Evolutionary conservation across 176 grass and related monocot species (phyloP).

Genomic region (Dactylis glomerata): DNA sequence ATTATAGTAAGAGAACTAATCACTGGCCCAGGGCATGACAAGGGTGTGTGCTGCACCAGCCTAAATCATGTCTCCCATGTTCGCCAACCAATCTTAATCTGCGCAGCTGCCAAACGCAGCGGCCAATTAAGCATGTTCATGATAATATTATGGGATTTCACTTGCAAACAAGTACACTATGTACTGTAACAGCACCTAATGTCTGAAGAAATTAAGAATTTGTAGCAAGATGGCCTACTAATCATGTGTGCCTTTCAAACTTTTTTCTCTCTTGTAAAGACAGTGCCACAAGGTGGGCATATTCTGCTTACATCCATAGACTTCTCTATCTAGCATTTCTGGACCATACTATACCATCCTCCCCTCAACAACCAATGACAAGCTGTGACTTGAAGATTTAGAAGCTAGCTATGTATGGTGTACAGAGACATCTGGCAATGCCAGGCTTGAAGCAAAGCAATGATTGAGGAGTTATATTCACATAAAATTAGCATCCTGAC

Average conservation of each 20-base stretch:
- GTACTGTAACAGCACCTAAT: slow-evolving; percentile 18
- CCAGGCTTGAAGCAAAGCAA: slow-evolving; percentile 30
- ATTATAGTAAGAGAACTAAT: background rate
- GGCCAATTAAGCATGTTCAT: slow-evolving; percentile 37
- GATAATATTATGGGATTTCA: background rate
- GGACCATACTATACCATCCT: slow-evolving; percentile 21
- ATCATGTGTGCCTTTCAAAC: slow-evolving; percentile 28
- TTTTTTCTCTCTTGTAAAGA: slow-evolving; percentile 5
- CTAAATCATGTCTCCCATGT: slow-evolving; percentile 52
- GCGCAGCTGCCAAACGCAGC: slow-evolving; percentile 27
- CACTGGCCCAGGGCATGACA: slow-evolving; percentile 16
- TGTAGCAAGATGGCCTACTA: slow-evolving; percentile 6
- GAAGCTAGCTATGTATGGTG: background rate
- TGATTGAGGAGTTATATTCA: slow-evolving; percentile 65
- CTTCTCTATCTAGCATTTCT: slow-evolving; percentile 22
- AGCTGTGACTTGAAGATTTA: slow-evolving; percentile 34
- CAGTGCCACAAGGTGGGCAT: slow-evolving; percentile 24
- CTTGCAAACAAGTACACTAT: background rate
- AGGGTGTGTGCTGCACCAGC: slow-evolving; percentile 20
- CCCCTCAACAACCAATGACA: slow-evolving; percentile 22
- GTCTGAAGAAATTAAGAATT: slow-evolving; percentile 26
- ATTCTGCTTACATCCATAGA: slow-evolving; percentile 34
- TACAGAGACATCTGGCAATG: slow-evolving; percentile 24
- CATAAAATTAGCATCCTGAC: slow-evolving; percentile 61
- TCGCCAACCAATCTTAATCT: slow-evolving; percentile 37